Evolutionary conservation across 148 eudicot genomes (phyloP), one percentile per base, ranked within the genome.

Genomic region (Drosera capensis): DNA sequence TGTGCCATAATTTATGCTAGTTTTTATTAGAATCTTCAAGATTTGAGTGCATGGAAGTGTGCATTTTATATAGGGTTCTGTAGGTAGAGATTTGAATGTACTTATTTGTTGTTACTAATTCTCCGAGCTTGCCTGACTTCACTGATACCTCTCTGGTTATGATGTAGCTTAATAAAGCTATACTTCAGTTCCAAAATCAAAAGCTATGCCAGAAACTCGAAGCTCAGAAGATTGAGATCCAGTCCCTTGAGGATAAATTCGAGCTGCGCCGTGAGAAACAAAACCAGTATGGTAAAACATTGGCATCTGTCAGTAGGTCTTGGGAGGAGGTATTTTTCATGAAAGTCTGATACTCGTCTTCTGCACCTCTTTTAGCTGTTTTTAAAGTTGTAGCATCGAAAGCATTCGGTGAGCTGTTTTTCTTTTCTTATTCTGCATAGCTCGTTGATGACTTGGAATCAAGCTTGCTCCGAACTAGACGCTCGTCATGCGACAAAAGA

Each of bases 201-300:
- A 90, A 84, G 65, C 85, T 90, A 23, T 44, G 56, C 46, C 99
- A 80, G 65, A 90, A 75, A 70, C 48, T 90, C 47, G 99, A 84
- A 64, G 78, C 68, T 23, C 95, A 84, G 38, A 90, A 75, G 64
- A 65, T 73, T 21, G 99, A 90, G 59, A 63, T 71, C 45, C 25
- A 25, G 23, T 67, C 74, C 39, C 79, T 78, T 39, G 85, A 75
- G 51, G 73, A 60, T 26, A 80, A 72, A 58, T 54, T 71, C 39
- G 48, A 48, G 29, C 73, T 49, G 34, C 52, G 71, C 59, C 71
- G 55, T 66, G 78, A 70, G 55, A 84, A 80, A 65, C 95, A 84
- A 34, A 56, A 56, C 56, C 67, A 78, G 23, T 62, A 67, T 37
- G 75, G 68, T 46, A 64, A 58, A 51, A 60, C 59, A 20, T 41